phyloP scores from a whole-genome alignment of 2,329 filamentous ascomycete species.

The Alternaria panax region DNA sequence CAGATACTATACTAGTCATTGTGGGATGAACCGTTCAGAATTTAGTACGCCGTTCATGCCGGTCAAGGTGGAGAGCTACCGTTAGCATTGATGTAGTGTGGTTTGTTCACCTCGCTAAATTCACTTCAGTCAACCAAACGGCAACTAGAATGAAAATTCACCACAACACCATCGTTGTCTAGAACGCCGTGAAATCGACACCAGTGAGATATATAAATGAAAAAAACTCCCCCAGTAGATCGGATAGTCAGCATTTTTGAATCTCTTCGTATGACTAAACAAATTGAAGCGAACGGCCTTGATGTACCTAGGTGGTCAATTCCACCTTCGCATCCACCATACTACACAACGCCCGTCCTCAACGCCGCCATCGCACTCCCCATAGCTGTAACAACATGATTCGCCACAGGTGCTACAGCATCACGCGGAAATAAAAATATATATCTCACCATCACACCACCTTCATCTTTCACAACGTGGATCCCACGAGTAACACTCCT shows the following conservation, averaged over 20 bases:
- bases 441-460: conserved; percentile 46
- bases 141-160: not conserved
- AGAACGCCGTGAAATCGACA: not conserved
- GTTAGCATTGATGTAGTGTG: not conserved
- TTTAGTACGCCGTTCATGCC: not conserved
- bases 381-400: conserved; percentile 31
- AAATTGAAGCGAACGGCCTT: not conserved
- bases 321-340: not conserved
- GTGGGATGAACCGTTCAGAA: not conserved
- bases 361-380: conserved; percentile 29
- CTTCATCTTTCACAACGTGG: conserved; percentile 38
- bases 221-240: not conserved
- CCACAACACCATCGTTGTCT: not conserved
- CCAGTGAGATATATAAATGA: not conserved
- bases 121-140: not conserved
- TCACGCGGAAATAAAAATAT: conserved; percentile 34
- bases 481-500: conserved; percentile 27
- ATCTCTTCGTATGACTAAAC: not conserved
- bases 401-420: conserved; percentile 29
- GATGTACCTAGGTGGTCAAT: not conserved
- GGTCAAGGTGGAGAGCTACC: not conserved
- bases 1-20: not conserved
- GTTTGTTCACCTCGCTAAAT: not conserved
- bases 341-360: conserved; percentile 22
- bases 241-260: not conserved